Percentiles rank a stretch among this genome's conserved stretches.
phyloP scores from a whole-genome alignment of 2,329 filamentous ascomycete genomes.

The Ophiocordyceps camponoti-floridani region DNA sequence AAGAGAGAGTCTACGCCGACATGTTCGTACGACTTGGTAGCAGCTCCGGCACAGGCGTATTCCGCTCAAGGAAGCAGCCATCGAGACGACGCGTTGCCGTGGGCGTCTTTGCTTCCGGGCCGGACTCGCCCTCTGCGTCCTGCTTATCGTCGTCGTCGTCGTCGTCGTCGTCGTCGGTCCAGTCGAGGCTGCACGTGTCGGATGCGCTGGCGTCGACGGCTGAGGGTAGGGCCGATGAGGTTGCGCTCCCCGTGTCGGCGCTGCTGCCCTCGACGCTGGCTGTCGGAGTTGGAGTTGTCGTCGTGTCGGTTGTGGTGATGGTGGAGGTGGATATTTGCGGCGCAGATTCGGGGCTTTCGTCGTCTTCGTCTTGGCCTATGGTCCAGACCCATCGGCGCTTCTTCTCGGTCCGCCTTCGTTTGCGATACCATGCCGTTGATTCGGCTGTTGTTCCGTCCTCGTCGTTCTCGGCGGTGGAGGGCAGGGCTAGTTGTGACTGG shows the following conservation, averaged over 20 bases:
- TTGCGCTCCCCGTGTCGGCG: slow-evolving; percentile 2
- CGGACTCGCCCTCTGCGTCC: slow-evolving; percentile 12
- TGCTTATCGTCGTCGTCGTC: slow-evolving; percentile 8
- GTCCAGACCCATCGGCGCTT: slow-evolving; percentile 50
- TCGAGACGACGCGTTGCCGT: slow-evolving; percentile 9
- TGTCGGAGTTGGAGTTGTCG: slow-evolving; percentile 11
- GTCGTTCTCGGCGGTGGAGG: not conserved
- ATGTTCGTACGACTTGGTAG: slow-evolving; percentile 3
- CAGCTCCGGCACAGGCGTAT: slow-evolving; percentile 10
- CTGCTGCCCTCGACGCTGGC: slow-evolving; percentile 20
- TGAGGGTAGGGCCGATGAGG: slow-evolving; percentile 9
- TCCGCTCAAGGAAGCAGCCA: slow-evolving; percentile 3
- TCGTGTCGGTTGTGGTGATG: no score
- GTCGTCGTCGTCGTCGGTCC: slow-evolving; percentile 13
- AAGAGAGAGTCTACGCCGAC: not conserved
- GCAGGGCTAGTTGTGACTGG: not conserved
- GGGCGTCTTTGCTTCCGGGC: slow-evolving; percentile 21
- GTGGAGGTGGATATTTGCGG: not conserved
- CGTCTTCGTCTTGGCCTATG: slow-evolving; percentile 34
- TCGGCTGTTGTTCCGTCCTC: slow-evolving; percentile 13
- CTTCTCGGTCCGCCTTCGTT: slow-evolving; percentile 37
- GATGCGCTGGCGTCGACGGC: slow-evolving; percentile 29
- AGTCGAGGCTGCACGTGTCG: slow-evolving; percentile 22
- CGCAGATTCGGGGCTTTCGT: slow-evolving; percentile 21
- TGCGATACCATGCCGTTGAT: slow-evolving; percentile 24